Conservation (phyloP, 495 filamentous ascomycete species). For the Neurospora sp. region DNA sequence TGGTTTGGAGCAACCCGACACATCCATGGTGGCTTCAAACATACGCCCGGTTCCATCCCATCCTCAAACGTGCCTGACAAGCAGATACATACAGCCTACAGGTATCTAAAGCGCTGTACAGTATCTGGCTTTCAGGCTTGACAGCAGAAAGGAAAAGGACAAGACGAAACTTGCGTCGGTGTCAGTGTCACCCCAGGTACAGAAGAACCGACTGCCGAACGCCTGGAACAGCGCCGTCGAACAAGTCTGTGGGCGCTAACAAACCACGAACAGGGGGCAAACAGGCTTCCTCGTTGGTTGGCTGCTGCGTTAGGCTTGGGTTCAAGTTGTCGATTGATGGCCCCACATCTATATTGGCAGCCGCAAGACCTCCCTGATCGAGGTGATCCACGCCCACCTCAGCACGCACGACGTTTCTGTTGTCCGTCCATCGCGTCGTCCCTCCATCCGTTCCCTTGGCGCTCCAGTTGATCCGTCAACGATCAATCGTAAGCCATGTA, state of each 20-base stretch:
- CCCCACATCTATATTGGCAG: constrained; percentile 25
- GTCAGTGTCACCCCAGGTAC: background rate
- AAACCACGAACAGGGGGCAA: background rate
- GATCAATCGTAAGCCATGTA: constrained; percentile 34
- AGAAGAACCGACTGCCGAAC: background rate
- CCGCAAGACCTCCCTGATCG: constrained; percentile 22
- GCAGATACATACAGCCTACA: background rate
- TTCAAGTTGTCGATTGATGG: constrained; percentile 11
- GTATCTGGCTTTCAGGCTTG: background rate
- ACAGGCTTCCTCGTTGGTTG: background rate
- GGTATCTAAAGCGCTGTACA: background rate
- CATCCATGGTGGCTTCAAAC: background rate
- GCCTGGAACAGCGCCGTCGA: background rate
- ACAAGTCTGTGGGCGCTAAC: background rate
- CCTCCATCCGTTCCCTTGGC: constrained; percentile 7
- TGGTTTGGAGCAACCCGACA: background rate
- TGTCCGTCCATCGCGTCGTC: constrained; percentile 14
- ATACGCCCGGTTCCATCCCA: background rate
- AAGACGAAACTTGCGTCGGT: background rate
- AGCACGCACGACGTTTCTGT: constrained; percentile 12
- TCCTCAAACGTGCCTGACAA: background rate
- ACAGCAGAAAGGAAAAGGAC: background rate
- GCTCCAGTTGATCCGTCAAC: constrained; percentile 13
- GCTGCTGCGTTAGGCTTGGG: background rate
- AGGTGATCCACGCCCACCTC: constrained; percentile 9